phyloP scores from a whole-genome alignment of 805 yeast genomes.

The Cyberlindnera misumaiensis region DNA sequence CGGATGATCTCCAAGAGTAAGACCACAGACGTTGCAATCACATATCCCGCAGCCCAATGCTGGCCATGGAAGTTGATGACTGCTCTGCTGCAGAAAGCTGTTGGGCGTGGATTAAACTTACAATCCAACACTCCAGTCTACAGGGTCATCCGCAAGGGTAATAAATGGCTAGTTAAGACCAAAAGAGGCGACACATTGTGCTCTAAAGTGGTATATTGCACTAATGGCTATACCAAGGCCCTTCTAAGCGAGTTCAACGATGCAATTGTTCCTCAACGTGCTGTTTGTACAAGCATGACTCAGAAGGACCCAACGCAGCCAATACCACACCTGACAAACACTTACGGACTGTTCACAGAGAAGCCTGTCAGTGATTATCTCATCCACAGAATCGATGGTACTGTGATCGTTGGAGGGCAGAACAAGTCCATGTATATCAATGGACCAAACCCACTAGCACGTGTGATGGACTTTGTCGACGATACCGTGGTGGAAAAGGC shows the following conservation, averaged over 20 bases:
- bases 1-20: conserved; percentile 57
- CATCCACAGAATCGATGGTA: conserved; percentile 34
- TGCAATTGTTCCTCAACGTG: conserved; percentile 31
- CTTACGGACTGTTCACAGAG: conserved; percentile 26
- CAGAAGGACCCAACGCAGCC: conserved; percentile 14
- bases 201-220: conserved; percentile 26
- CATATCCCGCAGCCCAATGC: conserved; percentile 38
- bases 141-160: conserved; percentile 21
- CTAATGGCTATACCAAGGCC: conserved; percentile 32
- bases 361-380: conserved; percentile 27
- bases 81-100: conserved; percentile 25
- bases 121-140: conserved; percentile 37
- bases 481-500: conserved; percentile 27
- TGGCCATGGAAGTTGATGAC: conserved; percentile 39
- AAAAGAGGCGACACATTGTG: conserved; percentile 25
- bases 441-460: conserved; percentile 11
- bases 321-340: conserved; percentile 30
- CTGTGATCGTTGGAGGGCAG: conserved; percentile 30
- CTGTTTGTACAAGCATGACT: conserved; percentile 26
- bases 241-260: conserved; percentile 23
- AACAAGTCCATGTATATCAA: conserved; percentile 7
- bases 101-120: conserved; percentile 31
- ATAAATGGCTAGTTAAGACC: conserved; percentile 28
- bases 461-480: conserved; percentile 27
- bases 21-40: conserved; percentile 73